Base-by-base conservation (phyloP, 2,329 filamentous ascomycete species). In the Alternaria incomplexa region DNA sequence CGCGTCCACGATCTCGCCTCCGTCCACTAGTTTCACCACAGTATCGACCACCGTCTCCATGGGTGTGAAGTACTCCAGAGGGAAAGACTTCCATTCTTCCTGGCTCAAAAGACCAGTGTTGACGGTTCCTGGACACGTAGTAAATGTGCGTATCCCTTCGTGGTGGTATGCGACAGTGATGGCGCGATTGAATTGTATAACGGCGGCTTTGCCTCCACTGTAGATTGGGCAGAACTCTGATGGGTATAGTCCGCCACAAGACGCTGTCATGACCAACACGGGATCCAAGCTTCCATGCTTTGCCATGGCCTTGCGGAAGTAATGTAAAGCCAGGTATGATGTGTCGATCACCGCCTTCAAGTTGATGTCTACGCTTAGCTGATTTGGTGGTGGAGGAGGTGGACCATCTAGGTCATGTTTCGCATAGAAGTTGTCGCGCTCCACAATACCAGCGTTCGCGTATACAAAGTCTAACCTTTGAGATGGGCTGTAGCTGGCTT, bases 391-490 rank as follows among this genome's bases (percentile, higher is more conserved):
- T 1, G 82, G 68, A 1, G 75, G 74, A 2, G 66, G 64, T 7
- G 66, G 55, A 7, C 63, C 68, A n/a, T 61, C 61, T 25, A 80
- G 52, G 32, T 71, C 67, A 53, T 80, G 75, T 8, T 64, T 70
- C 46, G 73, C 74, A 65, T 81, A 83, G 70, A 83, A 83, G 58
- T 81, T 82, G 57, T 75, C 68, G 17, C 76, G 70, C 56, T 84
- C 82, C 8, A 83, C 73, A 22, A 84, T 78, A 1, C 83, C 83
- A 1, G 83, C 83, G 58, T 85, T 85, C 15, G 82, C 83, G 64
- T 83, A 85, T 32, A 85, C 82, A 63, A 85, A 83, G 72, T 85
- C 83, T 15, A 85, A 48, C 3, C 78, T 71, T 13, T 75, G 73
- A 10, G 75, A 70, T 4, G 69, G 61, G 6, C 73, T 63, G 71